Conservation (phyloP, 139 green algal species). For the Micractinium conductrix region DNA sequence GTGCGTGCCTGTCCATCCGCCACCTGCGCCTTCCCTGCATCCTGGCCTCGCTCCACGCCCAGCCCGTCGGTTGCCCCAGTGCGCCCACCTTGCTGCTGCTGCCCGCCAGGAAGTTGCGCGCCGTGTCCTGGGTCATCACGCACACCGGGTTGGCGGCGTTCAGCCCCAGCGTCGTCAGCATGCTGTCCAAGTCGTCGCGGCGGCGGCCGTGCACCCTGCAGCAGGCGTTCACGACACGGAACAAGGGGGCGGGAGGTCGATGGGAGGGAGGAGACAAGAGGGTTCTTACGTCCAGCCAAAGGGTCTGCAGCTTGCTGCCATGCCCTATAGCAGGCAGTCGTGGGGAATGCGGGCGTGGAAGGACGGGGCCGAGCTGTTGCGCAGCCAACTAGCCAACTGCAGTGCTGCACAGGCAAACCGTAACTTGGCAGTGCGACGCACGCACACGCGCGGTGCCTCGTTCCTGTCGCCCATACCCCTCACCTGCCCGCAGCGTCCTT, state of each 20-base stretch:
- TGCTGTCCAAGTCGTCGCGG: constrained; percentile 49
- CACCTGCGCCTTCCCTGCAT: no score
- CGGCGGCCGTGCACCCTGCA: constrained; percentile 24
- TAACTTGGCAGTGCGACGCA: no score
- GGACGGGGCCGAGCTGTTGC: no score
- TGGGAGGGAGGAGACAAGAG: no score
- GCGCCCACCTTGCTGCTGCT: constrained; percentile 25
- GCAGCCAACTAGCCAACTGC: no score
- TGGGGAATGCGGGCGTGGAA: not conserved
- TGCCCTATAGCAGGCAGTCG: not conserved
- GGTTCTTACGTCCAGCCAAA: not conserved
- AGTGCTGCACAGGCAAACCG: no score
- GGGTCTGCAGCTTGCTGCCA: not conserved
- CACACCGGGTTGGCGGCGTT: constrained; percentile 53
- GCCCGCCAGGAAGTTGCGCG: constrained; percentile 67
- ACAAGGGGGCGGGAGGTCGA: no score
- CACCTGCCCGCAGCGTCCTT: constrained; percentile 36
- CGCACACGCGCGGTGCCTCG: no score
- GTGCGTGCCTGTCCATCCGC: no score
- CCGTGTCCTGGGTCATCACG: constrained; percentile 62
- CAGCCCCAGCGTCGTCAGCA: constrained; percentile 44
- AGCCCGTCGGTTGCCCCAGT: no score
- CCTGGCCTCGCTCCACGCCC: no score
- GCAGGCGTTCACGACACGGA: no score
- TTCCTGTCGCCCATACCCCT: not conserved